These are phyloP conservation scores for Dianthus caryophyllus DNA, from an alignment of 148 eudicot genomes.

Conservation along the genomic window DNA sequence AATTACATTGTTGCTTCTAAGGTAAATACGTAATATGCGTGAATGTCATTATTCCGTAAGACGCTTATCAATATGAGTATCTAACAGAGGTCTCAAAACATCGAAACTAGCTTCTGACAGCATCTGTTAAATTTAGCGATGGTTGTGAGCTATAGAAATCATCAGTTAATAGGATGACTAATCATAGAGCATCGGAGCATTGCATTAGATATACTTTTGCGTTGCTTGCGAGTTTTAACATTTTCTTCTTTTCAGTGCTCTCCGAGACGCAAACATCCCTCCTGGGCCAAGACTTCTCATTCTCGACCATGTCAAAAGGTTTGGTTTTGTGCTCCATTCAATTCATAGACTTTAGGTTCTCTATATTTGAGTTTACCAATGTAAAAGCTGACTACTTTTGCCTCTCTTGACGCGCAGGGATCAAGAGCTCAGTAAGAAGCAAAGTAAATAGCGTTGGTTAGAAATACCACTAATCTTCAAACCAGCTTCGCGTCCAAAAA, in stretches of 20 bases:
- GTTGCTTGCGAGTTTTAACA: background rate
- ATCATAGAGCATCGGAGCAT: background rate
- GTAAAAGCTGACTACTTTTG: background rate
- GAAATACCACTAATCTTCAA: background rate
- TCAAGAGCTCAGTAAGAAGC: slow-evolving; percentile 37
- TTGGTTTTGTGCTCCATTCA: slow-evolving; percentile 14
- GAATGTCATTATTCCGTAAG: background rate
- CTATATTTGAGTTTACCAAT: too few relatives aligned
- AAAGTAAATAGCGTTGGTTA: slow-evolving; percentile 22
- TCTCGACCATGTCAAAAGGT: slow-evolving; percentile 89
- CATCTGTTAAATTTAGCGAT: too few relatives aligned
- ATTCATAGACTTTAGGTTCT: background rate
- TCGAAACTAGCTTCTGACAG: too few relatives aligned
- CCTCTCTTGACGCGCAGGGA: slow-evolving; percentile 30
- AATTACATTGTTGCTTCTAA: background rate
- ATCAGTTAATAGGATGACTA: background rate
- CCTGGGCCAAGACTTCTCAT: slow-evolving; percentile 97
- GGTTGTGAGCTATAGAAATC: background rate
- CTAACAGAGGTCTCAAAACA: too few relatives aligned
- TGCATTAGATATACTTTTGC: background rate
- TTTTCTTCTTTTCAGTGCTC: slow-evolving; percentile 58
- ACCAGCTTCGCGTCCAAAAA: slow-evolving; percentile 14
- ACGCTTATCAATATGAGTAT: too few relatives aligned
- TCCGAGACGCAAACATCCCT: slow-evolving; percentile 79
- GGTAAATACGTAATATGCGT: background rate